phyloP scores from a whole-genome alignment of 2,329 filamentous ascomycete species.

The Cladosporium halotolerans region DNA sequence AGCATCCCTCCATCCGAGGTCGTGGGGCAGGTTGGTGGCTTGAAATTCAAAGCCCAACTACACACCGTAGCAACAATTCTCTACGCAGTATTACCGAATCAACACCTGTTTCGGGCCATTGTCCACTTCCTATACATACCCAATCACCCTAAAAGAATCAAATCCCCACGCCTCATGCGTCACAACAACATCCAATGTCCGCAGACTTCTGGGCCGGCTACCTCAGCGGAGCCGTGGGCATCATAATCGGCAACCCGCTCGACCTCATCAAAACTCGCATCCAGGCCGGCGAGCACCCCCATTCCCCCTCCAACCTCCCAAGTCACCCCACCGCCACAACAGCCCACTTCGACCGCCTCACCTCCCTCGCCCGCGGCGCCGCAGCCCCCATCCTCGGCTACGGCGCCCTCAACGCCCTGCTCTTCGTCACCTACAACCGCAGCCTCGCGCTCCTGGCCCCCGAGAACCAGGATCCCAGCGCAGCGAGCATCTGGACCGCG shows the following conservation, averaged over 20 bases:
- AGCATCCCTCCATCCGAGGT: too few species aligned
- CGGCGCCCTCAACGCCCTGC: conserved; percentile 80
- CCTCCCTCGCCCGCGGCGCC: conserved; percentile 50
- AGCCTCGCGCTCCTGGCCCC: conserved; percentile 58
- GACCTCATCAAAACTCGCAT: conserved; percentile 65
- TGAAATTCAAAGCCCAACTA: too few species aligned
- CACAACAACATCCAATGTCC: conserved; percentile 52
- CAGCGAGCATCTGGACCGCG: conserved; percentile 55
- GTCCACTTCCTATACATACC: too few species aligned
- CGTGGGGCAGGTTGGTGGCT: too few species aligned
- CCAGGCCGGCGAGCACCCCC: conserved; percentile 52
- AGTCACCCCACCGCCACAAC: neutral
- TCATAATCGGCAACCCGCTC: conserved; percentile 82
- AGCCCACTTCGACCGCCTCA: conserved; percentile 16
- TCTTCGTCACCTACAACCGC: conserved; percentile 87
- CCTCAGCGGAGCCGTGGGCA: conserved; percentile 75
- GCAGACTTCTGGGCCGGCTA: conserved; percentile 94
- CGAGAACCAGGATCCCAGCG: conserved; percentile 16
- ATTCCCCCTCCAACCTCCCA: conserved; percentile 13
- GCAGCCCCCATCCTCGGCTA: conserved; percentile 84
- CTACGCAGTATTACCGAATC: too few species aligned
- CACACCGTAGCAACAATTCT: too few species aligned
- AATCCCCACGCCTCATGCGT: too few species aligned
- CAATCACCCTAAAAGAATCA: too few species aligned
- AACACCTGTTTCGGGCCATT: too few species aligned